Evolutionary conservation across 2,329 filamentous ascomycete genomes (phyloP).

Genomic region (Calonectria leucothoes): DNA sequence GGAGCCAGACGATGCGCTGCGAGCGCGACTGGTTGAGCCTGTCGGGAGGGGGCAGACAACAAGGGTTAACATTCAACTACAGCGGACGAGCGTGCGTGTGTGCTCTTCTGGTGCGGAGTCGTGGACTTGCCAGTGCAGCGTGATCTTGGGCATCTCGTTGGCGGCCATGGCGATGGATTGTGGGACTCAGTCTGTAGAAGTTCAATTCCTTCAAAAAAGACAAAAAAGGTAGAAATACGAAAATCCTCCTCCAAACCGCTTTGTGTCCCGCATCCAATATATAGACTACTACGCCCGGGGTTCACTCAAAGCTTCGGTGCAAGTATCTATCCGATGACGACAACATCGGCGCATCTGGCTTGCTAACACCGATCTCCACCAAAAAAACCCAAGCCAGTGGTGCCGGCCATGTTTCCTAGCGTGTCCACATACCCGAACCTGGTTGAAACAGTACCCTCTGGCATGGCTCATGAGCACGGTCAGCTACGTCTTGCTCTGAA

Average conservation of each 20-base stretch:
- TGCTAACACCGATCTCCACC: conserved; percentile 18
- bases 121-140: conserved; percentile 69
- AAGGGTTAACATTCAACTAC: background rate
- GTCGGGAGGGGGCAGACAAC: too few species aligned
- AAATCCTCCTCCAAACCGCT: background rate
- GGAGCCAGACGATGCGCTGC: conserved; percentile 86
- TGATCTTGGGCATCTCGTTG: conserved; percentile 63
- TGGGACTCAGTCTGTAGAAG: too few species aligned
- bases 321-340: conserved; percentile 32
- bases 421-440: background rate
- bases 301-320: conserved; percentile 21
- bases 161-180: conserved; percentile 35
- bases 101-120: background rate
- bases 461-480: background rate
- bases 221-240: too few species aligned
- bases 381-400: background rate
- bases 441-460: background rate
- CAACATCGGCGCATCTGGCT: conserved; percentile 27
- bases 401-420: background rate
- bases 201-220: background rate
- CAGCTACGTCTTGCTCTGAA: background rate
- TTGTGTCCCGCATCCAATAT: background rate
- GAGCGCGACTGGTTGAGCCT: conserved; percentile 88
- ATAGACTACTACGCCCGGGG: background rate
- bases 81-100: too few species aligned